Percentiles rank a stretch among this genome's conserved stretches.
phyloP scores from a whole-genome alignment of 495 filamentous ascomycete genomes.

The Penicillium maclennaniae region DNA sequence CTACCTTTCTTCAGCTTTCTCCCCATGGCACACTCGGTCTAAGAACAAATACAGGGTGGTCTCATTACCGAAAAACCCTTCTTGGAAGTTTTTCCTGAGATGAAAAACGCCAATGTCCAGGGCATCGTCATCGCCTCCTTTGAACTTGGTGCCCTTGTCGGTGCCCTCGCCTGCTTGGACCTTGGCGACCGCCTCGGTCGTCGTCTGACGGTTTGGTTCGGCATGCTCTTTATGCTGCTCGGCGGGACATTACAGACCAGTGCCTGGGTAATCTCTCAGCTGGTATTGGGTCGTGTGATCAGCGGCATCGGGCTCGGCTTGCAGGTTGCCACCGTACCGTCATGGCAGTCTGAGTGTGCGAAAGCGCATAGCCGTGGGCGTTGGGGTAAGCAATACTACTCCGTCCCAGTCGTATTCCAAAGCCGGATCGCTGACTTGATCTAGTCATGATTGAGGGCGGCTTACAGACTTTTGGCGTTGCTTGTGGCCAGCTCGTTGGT shows the following conservation, averaged over 20 bases:
- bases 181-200: conserved; percentile 8
- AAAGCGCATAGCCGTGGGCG: conserved; percentile 36
- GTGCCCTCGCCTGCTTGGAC: conserved; percentile 9
- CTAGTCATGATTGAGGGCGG: no score
- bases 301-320: conserved; percentile 58
- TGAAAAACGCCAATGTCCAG: conserved; percentile 11
- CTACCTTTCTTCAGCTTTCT: conserved; percentile 1
- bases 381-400: not conserved
- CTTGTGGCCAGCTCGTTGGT: conserved; percentile 3
- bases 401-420: no score
- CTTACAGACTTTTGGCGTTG: conserved; percentile 1
- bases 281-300: conserved; percentile 44
- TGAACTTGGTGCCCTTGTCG: conserved; percentile 9
- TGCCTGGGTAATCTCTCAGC: conserved; percentile 35
- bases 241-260: conserved; percentile 49
- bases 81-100: not conserved
- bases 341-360: conserved; percentile 43
- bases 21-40: not conserved
- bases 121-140: conserved; percentile 10
- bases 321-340: conserved; percentile 55
- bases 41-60: no score
- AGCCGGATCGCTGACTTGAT: no score
- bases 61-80: not conserved
- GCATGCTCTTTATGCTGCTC: conserved; percentile 44
- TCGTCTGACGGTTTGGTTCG: conserved; percentile 52